These are phyloP conservation scores for Pseudisothecium myosuroides DNA, from an alignment of 225 moss, liverwort and hornwort species.

Conservation along the genomic window DNA sequence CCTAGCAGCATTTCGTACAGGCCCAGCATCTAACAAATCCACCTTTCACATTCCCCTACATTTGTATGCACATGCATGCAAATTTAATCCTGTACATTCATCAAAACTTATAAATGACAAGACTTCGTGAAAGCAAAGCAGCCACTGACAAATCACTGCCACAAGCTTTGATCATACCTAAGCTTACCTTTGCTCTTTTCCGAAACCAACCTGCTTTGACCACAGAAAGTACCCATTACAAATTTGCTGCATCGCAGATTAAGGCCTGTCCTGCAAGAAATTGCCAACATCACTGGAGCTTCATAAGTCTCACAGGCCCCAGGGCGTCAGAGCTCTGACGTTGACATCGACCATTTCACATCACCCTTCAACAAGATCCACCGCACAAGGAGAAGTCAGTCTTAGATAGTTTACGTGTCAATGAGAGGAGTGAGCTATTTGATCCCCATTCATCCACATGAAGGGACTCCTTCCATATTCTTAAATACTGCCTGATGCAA, in stretches of 20 bases:
- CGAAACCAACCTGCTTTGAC: background rate
- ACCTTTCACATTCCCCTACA: background rate
- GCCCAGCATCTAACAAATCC: background rate
- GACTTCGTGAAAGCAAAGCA: background rate
- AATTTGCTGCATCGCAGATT: background rate
- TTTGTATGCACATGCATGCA: background rate
- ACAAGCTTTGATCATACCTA: background rate
- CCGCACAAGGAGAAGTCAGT: background rate
- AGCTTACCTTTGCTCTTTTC: background rate
- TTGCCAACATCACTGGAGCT: background rate
- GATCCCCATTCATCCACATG: conserved; percentile 24
- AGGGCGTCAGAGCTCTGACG: background rate
- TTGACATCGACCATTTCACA: conserved; percentile 7
- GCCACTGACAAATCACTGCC: background rate
- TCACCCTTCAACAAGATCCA: conserved; percentile 3
- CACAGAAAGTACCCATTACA: background rate
- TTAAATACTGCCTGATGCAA: background rate
- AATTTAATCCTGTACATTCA: background rate
- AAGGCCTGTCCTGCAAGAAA: background rate
- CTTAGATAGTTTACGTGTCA: background rate
- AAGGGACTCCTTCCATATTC: background rate
- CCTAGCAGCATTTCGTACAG: background rate
- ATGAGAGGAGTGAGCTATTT: background rate
- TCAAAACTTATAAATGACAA: background rate
- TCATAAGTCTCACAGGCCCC: background rate